Evolutionary conservation across 306 rosid species (phyloP), one percentile per base, ranked within the genome.

Genomic region (Cucumis melo): DNA sequence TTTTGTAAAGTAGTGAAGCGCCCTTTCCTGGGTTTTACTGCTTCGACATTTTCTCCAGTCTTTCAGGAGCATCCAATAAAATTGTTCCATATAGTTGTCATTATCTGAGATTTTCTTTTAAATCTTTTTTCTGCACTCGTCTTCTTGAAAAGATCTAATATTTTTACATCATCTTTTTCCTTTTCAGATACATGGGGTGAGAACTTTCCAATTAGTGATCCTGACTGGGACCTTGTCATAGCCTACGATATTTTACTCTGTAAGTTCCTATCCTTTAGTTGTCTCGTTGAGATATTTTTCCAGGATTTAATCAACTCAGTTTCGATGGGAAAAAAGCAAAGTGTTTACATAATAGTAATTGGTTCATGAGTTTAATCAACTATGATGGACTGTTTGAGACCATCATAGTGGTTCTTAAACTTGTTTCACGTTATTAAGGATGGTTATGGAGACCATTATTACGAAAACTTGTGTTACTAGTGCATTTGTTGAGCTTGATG

Each of bases 211-310:
- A 81, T 66, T 73, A 21, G 87, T 38, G 81, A 80, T 79, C 96
- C 93, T 34, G 87, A 88, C 65, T 94, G 98, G 98, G 96, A 91
- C 85, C 89, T 91, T 76, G 80, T 91, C 56, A 91, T 93, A 82
- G 96, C 95, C 0, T 91, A 97, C 81, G 96, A 91, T 75, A 94
- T 94, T 80, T 84, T 94, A 74, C 84, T 94, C 75, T 93, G 98
- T 90, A 87, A 85, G 93, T 71, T 73, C 75, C 79, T 77, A 41
- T 14, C 80, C 72, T 60, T 38, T 70, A 57, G 36, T 68, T 70
- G 41, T 19, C 48, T 61, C 6, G 51, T 75, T 65, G 39, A 56
- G 32, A 13, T 65, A 23, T 3, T 46, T 76, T 36, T 57, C 55
- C 41, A 50, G 24, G 34, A 68, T 57, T 46, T 56, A 51, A 23